These are phyloP conservation scores for Rhodotorula sp. DNA, from an alignment of 1,284 basidiomycete species.

Conservation along the genomic window DNA sequence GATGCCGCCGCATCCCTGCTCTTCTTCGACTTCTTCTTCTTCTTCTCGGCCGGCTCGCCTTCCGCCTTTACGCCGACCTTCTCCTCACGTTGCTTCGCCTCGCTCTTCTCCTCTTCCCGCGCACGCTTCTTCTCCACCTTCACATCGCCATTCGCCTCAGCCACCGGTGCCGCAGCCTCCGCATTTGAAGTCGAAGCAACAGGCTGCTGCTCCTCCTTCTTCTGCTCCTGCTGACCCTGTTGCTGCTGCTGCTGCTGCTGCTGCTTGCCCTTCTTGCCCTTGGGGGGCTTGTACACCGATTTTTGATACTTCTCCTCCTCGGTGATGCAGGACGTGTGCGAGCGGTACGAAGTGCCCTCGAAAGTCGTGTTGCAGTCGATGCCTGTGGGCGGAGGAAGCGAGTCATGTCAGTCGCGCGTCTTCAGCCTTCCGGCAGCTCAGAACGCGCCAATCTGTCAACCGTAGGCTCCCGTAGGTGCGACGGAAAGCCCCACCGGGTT, in stretches of 20 bases:
- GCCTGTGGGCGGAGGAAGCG: constrained; percentile 17
- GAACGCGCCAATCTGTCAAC: too few relatives aligned
- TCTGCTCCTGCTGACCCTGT: not conserved
- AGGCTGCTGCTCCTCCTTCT: not conserved
- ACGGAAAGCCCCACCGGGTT: not conserved
- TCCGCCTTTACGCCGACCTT: not conserved
- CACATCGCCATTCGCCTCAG: not conserved
- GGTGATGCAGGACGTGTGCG: constrained; percentile 76
- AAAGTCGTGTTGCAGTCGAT: constrained; percentile 31
- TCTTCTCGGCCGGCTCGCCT: constrained; percentile 10
- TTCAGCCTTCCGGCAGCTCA: not conserved
- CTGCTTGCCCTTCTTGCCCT: constrained; percentile 15
- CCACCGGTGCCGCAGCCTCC: constrained; percentile 1
- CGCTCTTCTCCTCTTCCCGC: constrained; percentile 7
- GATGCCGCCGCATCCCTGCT: not conserved
- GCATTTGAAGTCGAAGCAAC: not conserved
- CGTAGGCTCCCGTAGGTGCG: too few relatives aligned
- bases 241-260: constrained; percentile 6
- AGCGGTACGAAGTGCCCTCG: constrained; percentile 39
- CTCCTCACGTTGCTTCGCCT: not conserved
- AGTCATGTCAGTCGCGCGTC: not conserved
- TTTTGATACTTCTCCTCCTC: constrained; percentile 87
- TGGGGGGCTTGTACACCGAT: constrained; percentile 67
- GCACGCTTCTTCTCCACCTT: constrained; percentile 18
- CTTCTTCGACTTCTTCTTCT: constrained; percentile 18